These are phyloP conservation scores for Kuraishia cidri DNA, from an alignment of 805 yeast species.

Conservation along the genomic window DNA sequence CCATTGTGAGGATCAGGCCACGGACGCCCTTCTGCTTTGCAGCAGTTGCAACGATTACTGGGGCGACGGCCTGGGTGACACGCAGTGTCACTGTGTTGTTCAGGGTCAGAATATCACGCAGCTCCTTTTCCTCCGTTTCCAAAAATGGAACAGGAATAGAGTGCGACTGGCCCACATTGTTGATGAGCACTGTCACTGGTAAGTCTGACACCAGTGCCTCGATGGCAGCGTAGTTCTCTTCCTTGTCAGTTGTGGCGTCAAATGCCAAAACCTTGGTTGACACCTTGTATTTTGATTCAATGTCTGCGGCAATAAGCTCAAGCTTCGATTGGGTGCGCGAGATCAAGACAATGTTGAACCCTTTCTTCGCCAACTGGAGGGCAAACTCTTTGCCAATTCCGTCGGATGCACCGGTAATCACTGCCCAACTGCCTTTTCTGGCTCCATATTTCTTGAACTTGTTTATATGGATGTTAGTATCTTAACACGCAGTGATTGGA, in stretches of 20 bases:
- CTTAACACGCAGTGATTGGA: background rate
- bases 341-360: conserved; percentile 75
- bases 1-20: conserved; percentile 88
- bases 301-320: conserved; percentile 52
- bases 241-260: conserved; percentile 64
- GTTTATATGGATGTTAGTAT: background rate
- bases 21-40: conserved; percentile 28
- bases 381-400: conserved; percentile 96
- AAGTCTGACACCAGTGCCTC: conserved; percentile 34
- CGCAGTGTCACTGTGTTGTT: conserved; percentile 80
- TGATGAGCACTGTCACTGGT: conserved; percentile 69
- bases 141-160: conserved; percentile 89
- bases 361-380: conserved; percentile 72
- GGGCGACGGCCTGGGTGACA: conserved; percentile 74
- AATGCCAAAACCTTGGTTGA: conserved; percentile 62
- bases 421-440: conserved; percentile 74
- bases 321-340: conserved; percentile 81
- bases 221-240: conserved; percentile 47
- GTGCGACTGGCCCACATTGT: conserved; percentile 94
- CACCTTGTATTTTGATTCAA: conserved; percentile 51
- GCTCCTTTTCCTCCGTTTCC: conserved; percentile 69
- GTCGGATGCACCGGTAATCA: conserved; percentile 94
- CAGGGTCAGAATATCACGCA: conserved; percentile 73
- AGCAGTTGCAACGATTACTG: conserved; percentile 52
- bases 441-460: conserved; percentile 68